A percentile compares a stretch with the other conserved stretches of the same genome.
Conservation (phyloP, 352 stramenopile genomes). For the Globisporangium barbulae region DNA sequence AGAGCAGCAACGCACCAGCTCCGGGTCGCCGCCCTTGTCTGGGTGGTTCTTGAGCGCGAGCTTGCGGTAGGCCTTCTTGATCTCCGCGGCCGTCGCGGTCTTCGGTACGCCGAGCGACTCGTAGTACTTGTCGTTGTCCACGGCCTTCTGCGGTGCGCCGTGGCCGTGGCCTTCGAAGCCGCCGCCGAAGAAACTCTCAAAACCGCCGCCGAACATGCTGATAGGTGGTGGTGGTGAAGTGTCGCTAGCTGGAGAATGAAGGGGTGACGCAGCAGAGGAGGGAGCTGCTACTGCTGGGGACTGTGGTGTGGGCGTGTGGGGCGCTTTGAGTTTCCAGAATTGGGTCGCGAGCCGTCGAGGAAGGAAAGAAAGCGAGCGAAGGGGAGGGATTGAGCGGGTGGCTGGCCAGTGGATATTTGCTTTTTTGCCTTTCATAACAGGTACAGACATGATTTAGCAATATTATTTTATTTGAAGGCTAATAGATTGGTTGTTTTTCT, state of each 20-base stretch:
- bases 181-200: conserved; percentile 85
- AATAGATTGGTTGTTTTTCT: too few relatives aligned
- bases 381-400: conserved; percentile 9
- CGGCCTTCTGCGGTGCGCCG: conserved; percentile 45
- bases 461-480: too few relatives aligned
- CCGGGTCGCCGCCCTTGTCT: conserved; percentile 98
- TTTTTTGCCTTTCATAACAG: background rate
- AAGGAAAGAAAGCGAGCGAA: conserved; percentile 9
- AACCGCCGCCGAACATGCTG: conserved; percentile 81
- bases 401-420: conserved; percentile 13
- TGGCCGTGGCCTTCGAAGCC: conserved; percentile 55
- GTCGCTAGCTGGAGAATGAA: background rate
- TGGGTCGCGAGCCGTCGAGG: conserved; percentile 8
- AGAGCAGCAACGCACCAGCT: conserved; percentile 48
- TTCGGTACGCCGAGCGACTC: conserved; percentile 85
- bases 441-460: background rate
- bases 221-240: conserved; percentile 8
- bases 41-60: conserved; percentile 95
- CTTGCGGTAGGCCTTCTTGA: conserved; percentile 91
- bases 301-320: background rate
- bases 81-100: conserved; percentile 75
- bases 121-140: conserved; percentile 90
- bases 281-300: background rate
- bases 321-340: conserved; percentile 16
- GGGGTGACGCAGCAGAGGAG: background rate